Evolutionary conservation across 768 basidiomycete species (phyloP), one percentile per base, ranked within the genome.

Genomic region (Pulveroboletus sp.): DNA sequence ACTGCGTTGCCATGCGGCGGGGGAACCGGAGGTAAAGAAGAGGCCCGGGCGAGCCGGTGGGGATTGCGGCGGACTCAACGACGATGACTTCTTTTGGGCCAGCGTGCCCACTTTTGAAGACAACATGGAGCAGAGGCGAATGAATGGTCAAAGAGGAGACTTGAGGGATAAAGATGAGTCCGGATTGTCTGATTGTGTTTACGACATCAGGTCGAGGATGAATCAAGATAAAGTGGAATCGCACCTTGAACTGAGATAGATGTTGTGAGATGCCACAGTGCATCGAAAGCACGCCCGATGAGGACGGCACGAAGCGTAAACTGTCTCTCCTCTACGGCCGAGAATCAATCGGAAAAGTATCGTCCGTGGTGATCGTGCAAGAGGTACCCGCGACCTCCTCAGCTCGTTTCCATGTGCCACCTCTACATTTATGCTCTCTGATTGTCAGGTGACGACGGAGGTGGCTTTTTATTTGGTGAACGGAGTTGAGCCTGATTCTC

Each of bases 91-190:
- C 83, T 63, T 84, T 84, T 12, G 81, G 82, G 23, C 79, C 79
- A 61, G 82, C 82, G 52, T 75, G 68, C 13, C 81, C 84, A 13
- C 80, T 79, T 29, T 52, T 54, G 19, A n/a, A 80, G 65, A 37
- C 76, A 59, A 24, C 65, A 63, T 1, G 79, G 79, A 21, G 79
- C 51, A 7, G 78, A 77, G 21, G 8, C 25, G 25, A 9, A 5
- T 27, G 25, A 27, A 27, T 9, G 25, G 25, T 81, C 82, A 51
- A 84, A 84, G 8, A 82, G 67, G 47, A 9, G 80, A 78, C 25
- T 80, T 76, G 25, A 81, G 82, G 61, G 84, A 83, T 3, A n/a
- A n/a, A n/a, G n/a, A n/a, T n/a, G n/a, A n/a, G 80, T 82, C 61
- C 81, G 82, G 20, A 82, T 83, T 1, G 83, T 84, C 65, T 65